Evolutionary conservation across 441 rosid genomes (phyloP), one percentile per base, ranked within the genome.

Genomic region (Daphne laureola): DNA sequence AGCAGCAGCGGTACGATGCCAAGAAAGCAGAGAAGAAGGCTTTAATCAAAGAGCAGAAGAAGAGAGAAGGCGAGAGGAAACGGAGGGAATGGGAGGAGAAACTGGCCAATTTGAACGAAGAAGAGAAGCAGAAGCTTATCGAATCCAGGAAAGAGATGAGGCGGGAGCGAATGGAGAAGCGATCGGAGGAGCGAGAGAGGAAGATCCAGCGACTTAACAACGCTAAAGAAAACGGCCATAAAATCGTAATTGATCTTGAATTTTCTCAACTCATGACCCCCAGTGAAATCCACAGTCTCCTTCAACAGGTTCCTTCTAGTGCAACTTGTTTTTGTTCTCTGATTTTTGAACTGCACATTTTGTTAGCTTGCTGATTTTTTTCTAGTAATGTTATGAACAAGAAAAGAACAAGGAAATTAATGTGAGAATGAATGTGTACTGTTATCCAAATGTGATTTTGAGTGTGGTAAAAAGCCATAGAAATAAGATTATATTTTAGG

Each of bases 21-120:
- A 81, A 78, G 80, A 92, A 89, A 64, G 83, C 90, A 4, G 96
- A 84, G 87, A 92, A 84, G 75, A 86, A 89, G 69, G 96, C 96
- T 9, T 61, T 31, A 3, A 56, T 67, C 63, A 86, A 89, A 66
- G 85, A 72, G 72, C 80, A 76, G n/a, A 90, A 80, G 79, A 72
- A 48, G 77, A 72, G 65, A 46, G 91, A 84, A 14, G 79, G 55
- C 0, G 95, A 83, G 77, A 68, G 87, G 63, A 84, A 82, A 78
- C 82, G 76, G 5, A 78, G 72, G 70, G 89, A 91, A 63, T 88
- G 98, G 98, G 83, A 82, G 15, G 83, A 80, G 43, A 78, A 73
- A 12, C 73, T 91, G 17, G 76, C 86, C 2, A 64, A 58, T 26
- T 48, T 68, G 13, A 48, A 83, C 16, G 89, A 88, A 69, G 93